Conservation (phyloP, 345 rosid genomes). For the Erodium maritimum region DNA sequence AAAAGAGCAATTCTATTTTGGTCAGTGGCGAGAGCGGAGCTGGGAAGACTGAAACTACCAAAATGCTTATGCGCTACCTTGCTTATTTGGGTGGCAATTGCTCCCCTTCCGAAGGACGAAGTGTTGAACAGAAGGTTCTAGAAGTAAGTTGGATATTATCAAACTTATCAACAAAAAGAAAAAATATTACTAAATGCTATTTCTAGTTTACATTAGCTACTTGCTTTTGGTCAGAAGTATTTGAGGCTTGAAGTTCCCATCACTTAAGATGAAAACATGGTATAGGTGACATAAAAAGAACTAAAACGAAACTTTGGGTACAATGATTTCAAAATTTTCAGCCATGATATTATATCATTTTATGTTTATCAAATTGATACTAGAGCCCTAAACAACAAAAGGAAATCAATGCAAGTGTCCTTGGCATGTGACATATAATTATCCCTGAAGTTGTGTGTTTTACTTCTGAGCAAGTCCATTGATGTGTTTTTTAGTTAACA, state of each 20-base stretch:
- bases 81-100: slow-evolving; percentile 70
- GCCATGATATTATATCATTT: background rate
- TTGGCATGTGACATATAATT: background rate
- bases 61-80: slow-evolving; percentile 89
- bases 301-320: too few species aligned
- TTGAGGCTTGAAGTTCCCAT: too few species aligned
- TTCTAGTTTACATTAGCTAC: too few species aligned
- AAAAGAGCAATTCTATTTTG: slow-evolving; percentile 67
- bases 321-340: too few species aligned
- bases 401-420: background rate
- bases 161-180: too few species aligned
- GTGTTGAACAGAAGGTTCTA: slow-evolving; percentile 67
- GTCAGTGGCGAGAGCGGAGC: slow-evolving; percentile 98
- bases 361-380: background rate
- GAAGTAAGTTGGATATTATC: slow-evolving; percentile 41
- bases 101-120: slow-evolving; percentile 49
- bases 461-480: too few species aligned
- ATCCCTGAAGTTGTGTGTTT: background rate
- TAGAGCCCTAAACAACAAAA: background rate
- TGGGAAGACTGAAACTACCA: slow-evolving; percentile 94
- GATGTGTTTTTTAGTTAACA: too few species aligned
- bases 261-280: too few species aligned
- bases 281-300: too few species aligned
- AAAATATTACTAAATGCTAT: too few species aligned
- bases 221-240: too few species aligned